Percentiles rank a stretch among this genome's conserved stretches.
These are phyloP conservation scores for Hygrocybe coccinea DNA, from an alignment of 768 basidiomycete species.

Conservation along the genomic window DNA sequence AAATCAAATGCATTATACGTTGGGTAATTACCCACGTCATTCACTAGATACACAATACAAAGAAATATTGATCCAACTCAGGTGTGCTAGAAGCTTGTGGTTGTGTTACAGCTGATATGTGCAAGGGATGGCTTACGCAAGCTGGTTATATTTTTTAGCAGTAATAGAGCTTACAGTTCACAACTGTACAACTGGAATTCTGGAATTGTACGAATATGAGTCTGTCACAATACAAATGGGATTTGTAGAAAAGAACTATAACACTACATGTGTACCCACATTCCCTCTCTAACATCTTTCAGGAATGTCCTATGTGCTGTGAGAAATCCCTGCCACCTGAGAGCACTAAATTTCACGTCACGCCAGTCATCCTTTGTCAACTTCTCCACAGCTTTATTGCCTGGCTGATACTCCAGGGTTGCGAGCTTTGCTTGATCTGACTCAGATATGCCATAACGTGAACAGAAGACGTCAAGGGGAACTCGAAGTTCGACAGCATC, in stretches of 20 bases:
- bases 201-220: neutral
- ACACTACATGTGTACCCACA: neutral
- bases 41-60: too few relatives aligned
- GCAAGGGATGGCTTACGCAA: constrained; percentile 7
- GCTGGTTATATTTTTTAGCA: constrained; percentile 9
- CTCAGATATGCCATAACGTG: too few relatives aligned
- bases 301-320: neutral
- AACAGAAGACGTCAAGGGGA: too few relatives aligned
- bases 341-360: neutral
- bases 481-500: too few relatives aligned
- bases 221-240: neutral
- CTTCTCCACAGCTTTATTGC: too few relatives aligned
- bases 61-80: constrained; percentile 9
- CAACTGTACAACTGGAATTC: neutral
- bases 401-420: too few relatives aligned
- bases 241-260: too few relatives aligned
- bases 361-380: too few relatives aligned
- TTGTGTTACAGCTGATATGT: constrained; percentile 13
- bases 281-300: neutral
- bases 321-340: neutral
- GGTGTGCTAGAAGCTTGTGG: constrained; percentile 11
- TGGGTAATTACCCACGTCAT: too few relatives aligned
- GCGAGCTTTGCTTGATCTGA: too few relatives aligned
- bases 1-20: too few relatives aligned
- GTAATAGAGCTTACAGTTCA: neutral